Base-by-base conservation (phyloP, 1,284 basidiomycete species). In the Vanrija pseudolonga region DNA sequence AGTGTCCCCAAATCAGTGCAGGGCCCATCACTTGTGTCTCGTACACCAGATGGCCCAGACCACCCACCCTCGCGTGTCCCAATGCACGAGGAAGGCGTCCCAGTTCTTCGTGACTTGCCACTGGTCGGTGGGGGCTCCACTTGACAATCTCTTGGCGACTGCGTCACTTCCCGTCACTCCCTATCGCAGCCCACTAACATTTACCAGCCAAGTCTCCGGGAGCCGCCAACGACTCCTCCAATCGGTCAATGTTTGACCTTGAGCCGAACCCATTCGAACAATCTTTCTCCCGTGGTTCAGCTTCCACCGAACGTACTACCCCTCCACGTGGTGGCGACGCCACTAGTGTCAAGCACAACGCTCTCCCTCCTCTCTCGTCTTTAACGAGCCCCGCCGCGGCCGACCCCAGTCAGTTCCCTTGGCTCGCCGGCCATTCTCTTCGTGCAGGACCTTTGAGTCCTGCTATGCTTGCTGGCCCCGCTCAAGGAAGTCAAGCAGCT, bases 251-350 rank as follows among this genome's bases (percentile, higher is more conserved):
- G 57, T 74, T 78, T 51, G 76, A 76, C 50, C 84, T 91, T 56
- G 94, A 98, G 73, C 90, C 90, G 15, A 98, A 98, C 72, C 94
- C 94, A 0, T 98, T 97, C 70, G 94, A 98, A 72, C 89, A 92
- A 76, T 94, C 90, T 49, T 98, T 97, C 76, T 84, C 84, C 38
- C 76, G 80, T 66, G 81, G 82, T 64, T 67, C 68, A 47, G 67
- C 67, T 71, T 83, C 73, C 77, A 77, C 74, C 51, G 73, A 78
- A 51, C 66, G 73, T 17, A 73, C 77, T 37, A 76, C 76, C 44
- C 71, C 75, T 70, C 77, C 77, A 73, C 77, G 62, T 66, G 72
- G 71, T 20, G 68, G 65, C n/a, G 71, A 76, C 58, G 72, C 68
- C 6, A 72, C 69, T 4, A 63, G 65, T 50, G 66, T 68, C 51